Conservation (phyloP, 805 yeast genomes). For the Candida endomychidarum region DNA sequence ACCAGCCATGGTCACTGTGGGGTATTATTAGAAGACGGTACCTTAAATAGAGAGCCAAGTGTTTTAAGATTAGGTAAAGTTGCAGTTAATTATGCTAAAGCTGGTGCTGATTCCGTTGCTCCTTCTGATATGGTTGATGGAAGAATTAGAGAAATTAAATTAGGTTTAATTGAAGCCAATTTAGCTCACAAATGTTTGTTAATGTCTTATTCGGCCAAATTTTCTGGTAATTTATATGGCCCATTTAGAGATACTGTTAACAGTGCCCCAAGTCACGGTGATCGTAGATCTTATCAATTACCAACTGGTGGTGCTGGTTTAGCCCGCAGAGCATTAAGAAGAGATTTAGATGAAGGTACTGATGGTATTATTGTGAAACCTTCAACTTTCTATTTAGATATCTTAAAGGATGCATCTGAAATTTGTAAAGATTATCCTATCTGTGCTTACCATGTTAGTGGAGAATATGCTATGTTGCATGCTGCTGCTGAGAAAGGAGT, state of each 20-base stretch:
- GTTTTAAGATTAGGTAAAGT: conserved; percentile 89
- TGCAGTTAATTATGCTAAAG: conserved; percentile 91
- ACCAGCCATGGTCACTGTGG: conserved; percentile 99
- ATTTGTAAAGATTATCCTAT: conserved; percentile 83
- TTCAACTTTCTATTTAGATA: conserved; percentile 89
- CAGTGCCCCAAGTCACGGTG: conserved; percentile 84
- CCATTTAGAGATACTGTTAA: conserved; percentile 99
- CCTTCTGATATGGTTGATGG: conserved; percentile 99
- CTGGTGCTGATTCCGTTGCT: conserved; percentile 95
- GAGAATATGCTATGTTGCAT: conserved; percentile 96
- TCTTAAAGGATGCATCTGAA: conserved; percentile 83
- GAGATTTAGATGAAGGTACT: conserved; percentile 91
- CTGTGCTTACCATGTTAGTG: conserved; percentile 94
- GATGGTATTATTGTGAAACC: conserved; percentile 97
- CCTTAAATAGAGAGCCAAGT: conserved; percentile 70
- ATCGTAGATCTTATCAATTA: conserved; percentile 87
- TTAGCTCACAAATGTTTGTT: conserved; percentile 86
- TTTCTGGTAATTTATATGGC: conserved; percentile 87
- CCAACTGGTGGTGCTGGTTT: conserved; percentile 92
- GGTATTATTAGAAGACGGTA: conserved; percentile 79
- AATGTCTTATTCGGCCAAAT: conserved; percentile 93
- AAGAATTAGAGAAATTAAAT: conserved; percentile 81
- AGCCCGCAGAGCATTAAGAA: conserved; percentile 83
- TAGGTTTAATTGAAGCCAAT: conserved; percentile 74
- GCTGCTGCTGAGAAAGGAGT: conserved; percentile 97